These are phyloP conservation scores for Penicillium nucicola DNA, from an alignment of 495 filamentous ascomycete species.

Conservation along the genomic window DNA sequence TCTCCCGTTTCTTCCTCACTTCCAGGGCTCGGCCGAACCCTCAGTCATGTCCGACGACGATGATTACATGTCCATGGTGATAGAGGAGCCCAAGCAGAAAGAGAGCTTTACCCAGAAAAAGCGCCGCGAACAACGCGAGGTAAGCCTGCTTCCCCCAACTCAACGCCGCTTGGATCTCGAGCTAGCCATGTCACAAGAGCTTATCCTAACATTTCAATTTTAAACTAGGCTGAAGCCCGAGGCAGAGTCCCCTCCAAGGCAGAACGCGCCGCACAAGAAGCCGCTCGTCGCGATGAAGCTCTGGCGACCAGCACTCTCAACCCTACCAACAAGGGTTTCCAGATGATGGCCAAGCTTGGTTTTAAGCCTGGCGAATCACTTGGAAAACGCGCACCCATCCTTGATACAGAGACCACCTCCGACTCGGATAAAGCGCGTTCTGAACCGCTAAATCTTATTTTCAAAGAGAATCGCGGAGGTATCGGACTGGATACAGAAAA, in stretches of 20 bases:
- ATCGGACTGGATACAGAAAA: slow-evolving; percentile 81
- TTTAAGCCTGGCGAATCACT: slow-evolving; percentile 72
- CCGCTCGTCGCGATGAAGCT: slow-evolving; percentile 67
- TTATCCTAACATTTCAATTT: background rate
- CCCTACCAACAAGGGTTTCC: slow-evolving; percentile 71
- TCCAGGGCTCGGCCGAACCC: background rate
- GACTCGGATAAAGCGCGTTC: slow-evolving; percentile 30
- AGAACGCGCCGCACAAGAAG: slow-evolving; percentile 70
- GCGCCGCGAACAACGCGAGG: slow-evolving; percentile 54
- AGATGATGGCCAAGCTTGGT: slow-evolving; percentile 97
- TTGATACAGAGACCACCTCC: background rate
- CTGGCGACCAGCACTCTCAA: slow-evolving; percentile 66
- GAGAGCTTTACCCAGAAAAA: slow-evolving; percentile 59
- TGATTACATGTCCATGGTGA: slow-evolving; percentile 65
- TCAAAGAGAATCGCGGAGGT: slow-evolving; percentile 81
- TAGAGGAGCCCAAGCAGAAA: slow-evolving; percentile 50
- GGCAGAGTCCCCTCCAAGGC: slow-evolving; percentile 66
- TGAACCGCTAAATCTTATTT: slow-evolving; percentile 64
- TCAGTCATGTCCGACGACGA: slow-evolving; percentile 47
- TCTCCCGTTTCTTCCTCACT: background rate
- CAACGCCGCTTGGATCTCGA: background rate
- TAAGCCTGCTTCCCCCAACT: slow-evolving; percentile 12
- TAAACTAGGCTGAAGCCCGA: slow-evolving; percentile 40
- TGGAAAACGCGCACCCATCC: slow-evolving; percentile 47
- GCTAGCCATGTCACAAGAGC: background rate